A percentile compares a stretch with the other conserved stretches of the same genome.
These are phyloP conservation scores for Catharanthus roseus DNA, from an alignment of 257 asterid species.

Conservation along the genomic window DNA sequence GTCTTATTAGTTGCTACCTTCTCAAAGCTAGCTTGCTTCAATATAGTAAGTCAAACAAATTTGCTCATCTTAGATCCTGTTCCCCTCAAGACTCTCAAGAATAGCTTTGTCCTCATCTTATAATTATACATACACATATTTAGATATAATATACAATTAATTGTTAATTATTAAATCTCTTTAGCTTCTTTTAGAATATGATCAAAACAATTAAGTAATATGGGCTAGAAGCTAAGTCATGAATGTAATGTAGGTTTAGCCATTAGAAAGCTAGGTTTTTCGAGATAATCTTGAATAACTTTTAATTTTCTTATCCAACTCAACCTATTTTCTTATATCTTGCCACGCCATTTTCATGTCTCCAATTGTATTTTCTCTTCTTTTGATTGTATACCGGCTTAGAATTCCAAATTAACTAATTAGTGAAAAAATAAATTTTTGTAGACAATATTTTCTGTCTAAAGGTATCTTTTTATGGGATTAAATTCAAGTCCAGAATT, in stretches of 20 bases:
- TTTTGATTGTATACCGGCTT: too few species aligned
- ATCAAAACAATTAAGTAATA: neutral
- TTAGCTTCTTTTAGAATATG: neutral
- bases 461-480: too few species aligned
- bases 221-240: neutral
- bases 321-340: neutral
- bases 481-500: too few species aligned
- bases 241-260: neutral
- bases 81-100: slow-evolving; percentile 19
- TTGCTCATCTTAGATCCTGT: slow-evolving; percentile 27
- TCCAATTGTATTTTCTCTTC: neutral
- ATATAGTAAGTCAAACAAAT: slow-evolving; percentile 12
- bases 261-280: neutral
- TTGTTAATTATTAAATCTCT: too few species aligned
- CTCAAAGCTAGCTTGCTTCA: slow-evolving; percentile 23
- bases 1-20: slow-evolving; percentile 24
- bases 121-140: neutral
- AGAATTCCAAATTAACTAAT: too few species aligned
- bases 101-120: slow-evolving; percentile 12
- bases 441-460: too few species aligned
- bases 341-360: neutral
- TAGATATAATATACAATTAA: neutral
- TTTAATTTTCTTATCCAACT: neutral
- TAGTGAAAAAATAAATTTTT: too few species aligned
- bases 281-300: slow-evolving; percentile 3